Percentiles rank a stretch among this genome's conserved stretches.
Evolutionary conservation across 495 filamentous ascomycete genomes (phyloP).

Genomic region (Viridothelium virens): DNA sequence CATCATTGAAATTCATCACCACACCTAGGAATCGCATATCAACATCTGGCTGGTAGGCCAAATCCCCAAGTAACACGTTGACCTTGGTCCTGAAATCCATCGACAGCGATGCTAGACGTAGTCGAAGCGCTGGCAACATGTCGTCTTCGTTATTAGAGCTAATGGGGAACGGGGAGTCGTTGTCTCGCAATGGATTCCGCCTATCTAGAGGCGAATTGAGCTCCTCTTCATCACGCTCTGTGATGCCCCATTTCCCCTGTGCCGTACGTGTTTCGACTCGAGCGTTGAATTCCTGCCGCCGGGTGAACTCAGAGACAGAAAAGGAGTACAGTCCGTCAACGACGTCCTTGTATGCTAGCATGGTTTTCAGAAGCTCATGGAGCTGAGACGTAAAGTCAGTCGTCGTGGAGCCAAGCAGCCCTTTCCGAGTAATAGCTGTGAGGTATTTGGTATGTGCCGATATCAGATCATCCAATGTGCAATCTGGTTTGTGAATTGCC

Average conservation of each 20-base stretch:
- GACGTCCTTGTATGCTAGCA: conserved; percentile 87
- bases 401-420: conserved; percentile 65
- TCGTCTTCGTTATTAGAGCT: conserved; percentile 45
- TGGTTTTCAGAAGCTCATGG: conserved; percentile 83
- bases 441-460: conserved; percentile 85
- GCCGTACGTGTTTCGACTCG: conserved; percentile 58
- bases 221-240: conserved; percentile 46
- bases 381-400: conserved; percentile 86
- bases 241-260: conserved; percentile 56
- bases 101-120: conserved; percentile 61
- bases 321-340: conserved; percentile 94
- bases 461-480: conserved; percentile 92
- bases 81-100: conserved; percentile 65
- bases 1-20: conserved; percentile 98
- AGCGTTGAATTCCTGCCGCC: conserved; percentile 74
- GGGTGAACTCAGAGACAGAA: conserved; percentile 86
- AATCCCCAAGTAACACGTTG: conserved; percentile 75
- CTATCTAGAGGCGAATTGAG: conserved; percentile 16
- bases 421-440: conserved; percentile 90
- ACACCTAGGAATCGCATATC: conserved; percentile 94
- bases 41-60: conserved; percentile 86
- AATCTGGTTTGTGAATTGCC: conserved; percentile 68
- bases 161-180: conserved; percentile 19
- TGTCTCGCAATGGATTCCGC: conserved; percentile 4
- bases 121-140: conserved; percentile 67